phyloP scores from a whole-genome alignment of 1,284 basidiomycete species.

The Ganoderma boninense region DNA sequence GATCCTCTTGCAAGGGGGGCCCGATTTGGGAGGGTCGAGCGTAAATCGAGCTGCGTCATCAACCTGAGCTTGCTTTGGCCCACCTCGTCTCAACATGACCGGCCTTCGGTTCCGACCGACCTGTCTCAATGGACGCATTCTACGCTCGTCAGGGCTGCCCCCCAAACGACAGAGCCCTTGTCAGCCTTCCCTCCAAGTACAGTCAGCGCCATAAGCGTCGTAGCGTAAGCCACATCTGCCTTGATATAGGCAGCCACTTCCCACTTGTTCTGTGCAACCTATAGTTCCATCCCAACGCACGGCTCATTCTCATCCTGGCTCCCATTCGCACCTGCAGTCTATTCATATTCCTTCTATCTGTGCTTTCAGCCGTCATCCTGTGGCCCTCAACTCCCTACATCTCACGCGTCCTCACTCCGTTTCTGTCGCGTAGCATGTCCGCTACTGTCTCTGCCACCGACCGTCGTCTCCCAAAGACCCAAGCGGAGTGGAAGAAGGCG shows the following conservation, averaged over 20 bases:
- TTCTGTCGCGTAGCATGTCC: conserved; percentile 31
- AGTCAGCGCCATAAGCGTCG: conserved; percentile 17
- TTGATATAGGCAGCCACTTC: neutral
- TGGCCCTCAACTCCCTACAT: conserved; percentile 22
- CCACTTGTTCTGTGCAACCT: neutral
- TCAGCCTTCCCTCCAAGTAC: conserved; percentile 8
- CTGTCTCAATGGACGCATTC: neutral
- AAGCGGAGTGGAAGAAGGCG: conserved; percentile 61
- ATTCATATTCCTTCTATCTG: conserved; percentile 25
- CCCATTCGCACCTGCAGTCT: neutral
- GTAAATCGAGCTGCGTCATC: neutral
- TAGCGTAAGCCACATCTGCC: neutral
- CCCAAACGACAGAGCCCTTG: neutral
- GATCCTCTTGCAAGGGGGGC: neutral
- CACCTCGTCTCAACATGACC: neutral
- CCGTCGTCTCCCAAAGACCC: conserved; percentile 44
- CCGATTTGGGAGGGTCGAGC: neutral
- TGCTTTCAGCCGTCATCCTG: conserved; percentile 33
- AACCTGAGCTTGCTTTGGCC: neutral
- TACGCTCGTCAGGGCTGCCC: neutral
- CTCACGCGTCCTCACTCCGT: conserved; percentile 24
- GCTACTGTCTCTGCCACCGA: conserved; percentile 20
- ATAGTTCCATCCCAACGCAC: neutral
- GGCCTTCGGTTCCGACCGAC: neutral
- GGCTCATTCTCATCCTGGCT: conserved; percentile 23